These are phyloP conservation scores for Inonotus obliquus DNA, from an alignment of 1,284 basidiomycete species.

Conservation along the genomic window DNA sequence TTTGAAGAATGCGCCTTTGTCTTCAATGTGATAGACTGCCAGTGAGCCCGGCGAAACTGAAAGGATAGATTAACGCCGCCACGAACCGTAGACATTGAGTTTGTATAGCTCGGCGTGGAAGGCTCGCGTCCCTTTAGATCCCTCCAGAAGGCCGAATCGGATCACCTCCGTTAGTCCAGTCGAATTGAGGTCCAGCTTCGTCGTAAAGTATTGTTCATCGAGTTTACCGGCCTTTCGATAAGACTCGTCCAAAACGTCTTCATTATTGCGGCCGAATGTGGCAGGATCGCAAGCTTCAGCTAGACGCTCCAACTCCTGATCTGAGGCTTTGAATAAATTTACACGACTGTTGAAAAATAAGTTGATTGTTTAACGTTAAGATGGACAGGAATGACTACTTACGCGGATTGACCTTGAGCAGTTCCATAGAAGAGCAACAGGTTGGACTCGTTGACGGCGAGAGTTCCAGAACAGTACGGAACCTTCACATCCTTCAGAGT, in stretches of 20 bases:
- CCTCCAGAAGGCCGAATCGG: neutral
- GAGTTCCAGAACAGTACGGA: too few species aligned
- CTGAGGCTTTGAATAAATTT: neutral
- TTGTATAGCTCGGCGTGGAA: neutral
- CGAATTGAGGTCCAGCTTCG: slow-evolving; percentile 3
- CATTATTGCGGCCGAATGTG: slow-evolving; percentile 8
- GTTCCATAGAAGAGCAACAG: too few species aligned
- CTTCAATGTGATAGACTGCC: neutral
- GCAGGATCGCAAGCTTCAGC: slow-evolving; percentile 10
- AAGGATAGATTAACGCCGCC: too few species aligned
- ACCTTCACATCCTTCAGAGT: too few species aligned
- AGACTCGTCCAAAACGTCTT: slow-evolving; percentile 10
- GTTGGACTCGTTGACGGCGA: too few species aligned
- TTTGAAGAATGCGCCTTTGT: slow-evolving; percentile 17
- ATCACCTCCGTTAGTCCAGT: neutral
- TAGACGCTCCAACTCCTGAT: slow-evolving; percentile 3
- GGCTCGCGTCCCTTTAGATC: neutral
- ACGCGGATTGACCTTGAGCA: too few species aligned
- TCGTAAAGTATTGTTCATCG: slow-evolving; percentile 7
- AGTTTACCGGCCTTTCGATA: slow-evolving; percentile 15
- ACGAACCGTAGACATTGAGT: too few species aligned
- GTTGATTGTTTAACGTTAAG: too few species aligned
- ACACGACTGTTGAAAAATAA: too few species aligned
- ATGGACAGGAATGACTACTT: too few species aligned
- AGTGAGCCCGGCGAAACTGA: too few species aligned